Conservation (phyloP, 371 early-diverging fungal species). For the Syncephalastrum monosporum region DNA sequence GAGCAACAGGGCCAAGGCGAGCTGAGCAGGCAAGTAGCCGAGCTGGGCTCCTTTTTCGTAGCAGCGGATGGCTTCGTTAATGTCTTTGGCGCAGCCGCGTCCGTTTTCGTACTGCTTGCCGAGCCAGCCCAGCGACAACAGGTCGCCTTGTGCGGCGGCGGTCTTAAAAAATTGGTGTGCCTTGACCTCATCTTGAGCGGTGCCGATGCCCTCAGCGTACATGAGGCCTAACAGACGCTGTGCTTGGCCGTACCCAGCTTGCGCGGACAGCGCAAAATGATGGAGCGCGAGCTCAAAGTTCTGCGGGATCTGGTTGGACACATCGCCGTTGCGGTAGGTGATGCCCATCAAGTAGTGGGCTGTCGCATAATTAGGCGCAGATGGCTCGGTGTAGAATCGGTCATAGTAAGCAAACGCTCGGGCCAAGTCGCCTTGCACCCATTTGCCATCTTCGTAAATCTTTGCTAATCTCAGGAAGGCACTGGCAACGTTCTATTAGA, state of each 20-base stretch:
- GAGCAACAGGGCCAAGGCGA: constrained; percentile 13
- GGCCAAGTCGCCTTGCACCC: constrained; percentile 11
- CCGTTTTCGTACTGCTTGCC: constrained; percentile 24
- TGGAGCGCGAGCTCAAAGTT: constrained; percentile 18
- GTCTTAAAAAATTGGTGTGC: constrained; percentile 16
- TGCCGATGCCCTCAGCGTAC: constrained; percentile 11
- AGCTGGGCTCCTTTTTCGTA: constrained; percentile 8
- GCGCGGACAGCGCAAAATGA: constrained; percentile 22
- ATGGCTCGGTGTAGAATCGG: not conserved
- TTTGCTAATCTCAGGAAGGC: constrained; percentile 24
- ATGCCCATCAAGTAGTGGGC: constrained; percentile 29
- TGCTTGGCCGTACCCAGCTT: constrained; percentile 22
- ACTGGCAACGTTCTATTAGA: constrained; percentile 12
- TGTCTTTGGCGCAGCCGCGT: constrained; percentile 14
- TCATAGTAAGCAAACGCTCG: constrained; percentile 21
- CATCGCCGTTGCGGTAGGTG: constrained; percentile 18
- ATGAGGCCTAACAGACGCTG: constrained; percentile 23
- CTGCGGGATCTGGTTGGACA: constrained; percentile 8
- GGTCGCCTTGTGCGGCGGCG: constrained; percentile 24
- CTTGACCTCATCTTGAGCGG: constrained; percentile 2
- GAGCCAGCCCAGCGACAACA: constrained; percentile 16
- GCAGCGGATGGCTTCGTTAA: constrained; percentile 7
- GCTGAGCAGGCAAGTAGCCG: constrained; percentile 8
- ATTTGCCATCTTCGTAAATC: constrained; percentile 21
- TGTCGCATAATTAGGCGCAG: constrained; percentile 8